These are phyloP conservation scores for Proliferodiscus dingleyae DNA, from an alignment of 2,329 filamentous ascomycete genomes.

Conservation along the genomic window DNA sequence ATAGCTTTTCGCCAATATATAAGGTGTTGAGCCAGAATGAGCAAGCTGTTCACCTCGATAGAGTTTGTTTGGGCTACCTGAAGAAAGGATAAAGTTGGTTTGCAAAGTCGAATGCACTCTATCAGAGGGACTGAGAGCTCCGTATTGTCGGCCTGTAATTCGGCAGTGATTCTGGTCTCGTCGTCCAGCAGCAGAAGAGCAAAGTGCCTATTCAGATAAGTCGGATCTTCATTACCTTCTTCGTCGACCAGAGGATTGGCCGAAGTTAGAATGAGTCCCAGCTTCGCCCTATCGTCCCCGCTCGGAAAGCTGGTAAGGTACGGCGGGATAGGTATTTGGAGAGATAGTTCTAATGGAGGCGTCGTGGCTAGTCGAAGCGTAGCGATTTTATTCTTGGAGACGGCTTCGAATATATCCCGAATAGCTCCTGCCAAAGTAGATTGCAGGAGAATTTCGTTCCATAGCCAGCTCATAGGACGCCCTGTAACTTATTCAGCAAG, in stretches of 20 bases:
- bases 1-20: constrained; percentile 95
- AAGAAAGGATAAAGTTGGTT: constrained; percentile 61
- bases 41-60: constrained; percentile 74
- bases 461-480: constrained; percentile 54
- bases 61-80: constrained; percentile 67
- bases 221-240: constrained; percentile 61
- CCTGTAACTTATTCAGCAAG: constrained; percentile 26
- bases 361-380: constrained; percentile 66
- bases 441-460: constrained; percentile 63
- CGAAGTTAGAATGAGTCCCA: constrained; percentile 81
- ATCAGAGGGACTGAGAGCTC: constrained; percentile 73
- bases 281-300: constrained; percentile 62
- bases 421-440: constrained; percentile 81
- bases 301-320: constrained; percentile 68
- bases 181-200: constrained; percentile 80
- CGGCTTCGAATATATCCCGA: constrained; percentile 73
- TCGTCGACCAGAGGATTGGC: constrained; percentile 70
- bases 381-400: constrained; percentile 81
- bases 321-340: constrained; percentile 60
- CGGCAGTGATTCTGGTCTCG: constrained; percentile 66
- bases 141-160: constrained; percentile 72
- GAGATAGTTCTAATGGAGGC: constrained; percentile 55
- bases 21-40: constrained; percentile 84
- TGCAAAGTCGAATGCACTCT: constrained; percentile 74
- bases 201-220: constrained; percentile 78